Conservation (phyloP, 805 yeast genomes). For the Nakazawaea ishiwadae region DNA sequence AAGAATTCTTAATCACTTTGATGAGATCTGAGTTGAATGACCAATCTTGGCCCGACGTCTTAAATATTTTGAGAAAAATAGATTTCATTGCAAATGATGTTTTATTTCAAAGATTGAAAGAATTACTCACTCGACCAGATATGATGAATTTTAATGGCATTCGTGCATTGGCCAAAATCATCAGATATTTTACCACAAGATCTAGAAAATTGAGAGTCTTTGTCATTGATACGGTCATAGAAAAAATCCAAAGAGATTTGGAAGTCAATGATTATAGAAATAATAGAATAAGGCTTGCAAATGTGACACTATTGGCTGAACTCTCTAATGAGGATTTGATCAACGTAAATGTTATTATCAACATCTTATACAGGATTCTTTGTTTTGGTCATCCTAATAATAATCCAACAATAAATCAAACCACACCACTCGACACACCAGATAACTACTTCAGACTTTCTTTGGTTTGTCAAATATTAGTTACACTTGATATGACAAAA, state of each 20-base stretch:
- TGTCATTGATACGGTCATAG: constrained; percentile 60
- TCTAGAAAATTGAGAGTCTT: constrained; percentile 36
- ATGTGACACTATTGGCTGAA: constrained; percentile 55
- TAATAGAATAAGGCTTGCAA: constrained; percentile 59
- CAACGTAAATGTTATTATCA: constrained; percentile 39
- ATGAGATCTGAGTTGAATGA: constrained; percentile 46
- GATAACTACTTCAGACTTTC: constrained; percentile 71
- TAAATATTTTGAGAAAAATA: constrained; percentile 35
- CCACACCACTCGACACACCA: constrained; percentile 50
- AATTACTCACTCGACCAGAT: constrained; percentile 56
- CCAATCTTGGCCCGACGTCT: constrained; percentile 29
- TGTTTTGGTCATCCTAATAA: constrained; percentile 62
- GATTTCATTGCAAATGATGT: constrained; percentile 31
- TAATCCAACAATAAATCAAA: constrained; percentile 42
- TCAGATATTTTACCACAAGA: constrained; percentile 30
- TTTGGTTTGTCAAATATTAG: constrained; percentile 41
- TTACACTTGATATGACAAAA: constrained; percentile 17
- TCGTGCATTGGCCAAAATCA: constrained; percentile 40
- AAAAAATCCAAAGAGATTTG: constrained; percentile 58
- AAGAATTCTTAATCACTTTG: constrained; percentile 43
- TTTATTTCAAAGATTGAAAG: constrained; percentile 26
- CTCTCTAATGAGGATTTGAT: constrained; percentile 46
- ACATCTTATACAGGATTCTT: constrained; percentile 50
- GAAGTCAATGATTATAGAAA: constrained; percentile 57
- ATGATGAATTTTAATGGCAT: constrained; percentile 56